Evolutionary conservation across 2,329 filamentous ascomycete species (phyloP), one percentile per base, ranked within the genome.

Genomic region (Ophiostoma populinum): DNA sequence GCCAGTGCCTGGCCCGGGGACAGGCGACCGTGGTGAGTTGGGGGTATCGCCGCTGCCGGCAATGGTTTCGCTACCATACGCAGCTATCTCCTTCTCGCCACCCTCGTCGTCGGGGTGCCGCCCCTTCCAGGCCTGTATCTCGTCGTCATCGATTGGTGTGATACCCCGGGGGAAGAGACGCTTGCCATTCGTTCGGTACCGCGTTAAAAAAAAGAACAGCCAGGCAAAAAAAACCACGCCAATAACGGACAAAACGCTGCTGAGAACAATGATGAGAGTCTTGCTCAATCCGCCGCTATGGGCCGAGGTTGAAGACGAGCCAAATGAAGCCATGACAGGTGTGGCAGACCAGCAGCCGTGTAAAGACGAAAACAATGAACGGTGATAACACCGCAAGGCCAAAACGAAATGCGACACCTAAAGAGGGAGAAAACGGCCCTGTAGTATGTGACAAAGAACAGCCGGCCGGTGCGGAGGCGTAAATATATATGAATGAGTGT

Each of bases 111-210:
- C 31, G 7, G 18, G 13, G 20, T 47, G 49, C 35, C 53, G 55
- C 19, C 55, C 53, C 46, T 68, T 72, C 72, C 72, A 76, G 4
- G 67, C 71, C 44, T 68, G 67, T 39, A 76, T 76, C 49, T 76
- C 72, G 40, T 75, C 70, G 45, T 76, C 72, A 42, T 67, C 62
- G 40, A 76, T 73, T 10, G 72, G 71, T 0, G 69, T 68, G 29
- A 68, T 67, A 32, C 67, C 68, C 34, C 71, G 57, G 34, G 59
- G 57, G 43, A 67, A 59, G 37, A 72, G 56, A 4, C 55, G 56
- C 10, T 49, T 43, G 22, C 52, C 52, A 30, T 52, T 32, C 47
- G 46, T 27, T 56, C 57, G 53, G 26, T 51, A 55, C 12, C 57
- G 51, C 34, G 56, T 52, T 40, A 55, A 61, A 24, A 57, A 45